phyloP scores from a whole-genome alignment of 495 filamentous ascomycete genomes.

The Lasiosphaeria ovina region DNA sequence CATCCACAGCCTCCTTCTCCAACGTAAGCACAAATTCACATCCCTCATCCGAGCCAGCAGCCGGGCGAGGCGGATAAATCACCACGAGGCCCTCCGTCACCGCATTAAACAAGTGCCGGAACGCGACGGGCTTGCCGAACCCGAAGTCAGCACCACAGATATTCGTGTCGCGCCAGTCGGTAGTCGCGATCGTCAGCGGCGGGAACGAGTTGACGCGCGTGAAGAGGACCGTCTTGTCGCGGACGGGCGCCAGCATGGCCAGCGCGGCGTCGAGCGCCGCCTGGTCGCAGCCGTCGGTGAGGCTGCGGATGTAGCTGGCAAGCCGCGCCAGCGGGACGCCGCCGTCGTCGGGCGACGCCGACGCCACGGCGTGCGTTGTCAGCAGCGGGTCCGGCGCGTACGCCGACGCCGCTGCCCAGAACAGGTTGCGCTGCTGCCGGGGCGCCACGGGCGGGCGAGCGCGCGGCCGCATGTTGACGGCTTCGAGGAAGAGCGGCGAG shows the following conservation, averaged over 20 bases:
- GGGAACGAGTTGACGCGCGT: constrained; percentile 31
- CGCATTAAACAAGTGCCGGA: constrained; percentile 26
- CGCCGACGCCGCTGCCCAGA: constrained; percentile 25
- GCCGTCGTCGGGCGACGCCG: constrained; percentile 15
- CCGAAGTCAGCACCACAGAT: constrained; percentile 31
- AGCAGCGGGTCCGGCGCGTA: constrained; percentile 20
- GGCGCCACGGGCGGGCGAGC: constrained; percentile 30
- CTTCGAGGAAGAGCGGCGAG: constrained; percentile 34
- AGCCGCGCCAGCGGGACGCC: constrained; percentile 30
- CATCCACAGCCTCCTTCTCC: constrained; percentile 35
- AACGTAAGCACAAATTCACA: constrained; percentile 42
- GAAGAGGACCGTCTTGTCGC: constrained; percentile 37
- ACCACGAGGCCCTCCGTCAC: constrained; percentile 30
- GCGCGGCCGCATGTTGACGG: constrained; percentile 41
- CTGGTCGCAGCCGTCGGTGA: constrained; percentile 38
- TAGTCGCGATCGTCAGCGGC: constrained; percentile 27
- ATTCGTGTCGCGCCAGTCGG: constrained; percentile 34
- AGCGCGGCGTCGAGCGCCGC: constrained; percentile 29
- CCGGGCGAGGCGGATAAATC: constrained; percentile 32
- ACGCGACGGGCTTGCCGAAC: constrained; percentile 28
- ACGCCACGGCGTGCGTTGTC: constrained; percentile 34
- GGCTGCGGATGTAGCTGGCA: constrained; percentile 33
- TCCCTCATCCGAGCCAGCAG: constrained; percentile 47
- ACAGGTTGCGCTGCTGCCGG: constrained; percentile 36
- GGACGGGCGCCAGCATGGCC: constrained; percentile 31